Percentiles rank a stretch among this genome's conserved stretches.
Evolutionary conservation across 768 basidiomycete genomes (phyloP).

Genomic region (Lepiota brunneoincarnata): DNA sequence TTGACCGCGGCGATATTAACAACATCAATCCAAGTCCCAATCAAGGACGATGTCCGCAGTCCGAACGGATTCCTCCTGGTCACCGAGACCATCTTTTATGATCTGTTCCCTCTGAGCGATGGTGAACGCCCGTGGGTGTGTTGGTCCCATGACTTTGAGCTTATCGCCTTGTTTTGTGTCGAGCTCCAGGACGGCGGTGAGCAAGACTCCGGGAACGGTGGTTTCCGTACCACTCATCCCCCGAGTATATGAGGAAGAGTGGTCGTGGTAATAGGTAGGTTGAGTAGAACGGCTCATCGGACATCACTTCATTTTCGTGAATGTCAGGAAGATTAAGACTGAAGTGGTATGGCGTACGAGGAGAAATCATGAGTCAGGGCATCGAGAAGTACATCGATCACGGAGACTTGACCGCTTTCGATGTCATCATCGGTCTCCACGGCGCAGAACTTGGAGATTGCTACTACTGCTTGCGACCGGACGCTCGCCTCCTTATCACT

Average conservation of each 20-base stretch:
- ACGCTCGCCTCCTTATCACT: slow-evolving; percentile 77
- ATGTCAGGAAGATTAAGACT: not conserved
- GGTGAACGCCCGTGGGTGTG: slow-evolving; percentile 63
- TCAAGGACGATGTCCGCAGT: slow-evolving; percentile 67
- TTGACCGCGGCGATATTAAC: slow-evolving; percentile 31
- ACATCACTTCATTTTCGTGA: slow-evolving; percentile 61
- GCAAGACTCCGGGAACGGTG: slow-evolving; percentile 71
- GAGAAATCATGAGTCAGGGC: slow-evolving; percentile 70
- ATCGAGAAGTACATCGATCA: slow-evolving; percentile 63
- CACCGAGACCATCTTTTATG: slow-evolving; percentile 80
- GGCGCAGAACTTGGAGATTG: slow-evolving; percentile 72
- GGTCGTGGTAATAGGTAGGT: slow-evolving; percentile 53
- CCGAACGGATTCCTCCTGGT: slow-evolving; percentile 74
- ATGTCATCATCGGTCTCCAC: slow-evolving; percentile 63
- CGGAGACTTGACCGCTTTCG: slow-evolving; percentile 46
- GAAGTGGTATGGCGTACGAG: slow-evolving; percentile 47
- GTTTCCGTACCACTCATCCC: slow-evolving; percentile 81
- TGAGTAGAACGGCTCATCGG: slow-evolving; percentile 73
- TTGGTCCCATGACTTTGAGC: slow-evolving; percentile 39
- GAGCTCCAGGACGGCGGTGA: slow-evolving; percentile 51
- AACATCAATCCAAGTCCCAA: slow-evolving; percentile 75
- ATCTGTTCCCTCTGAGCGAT: slow-evolving; percentile 76
- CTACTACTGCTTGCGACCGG: slow-evolving; percentile 76
- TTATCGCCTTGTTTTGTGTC: slow-evolving; percentile 25
- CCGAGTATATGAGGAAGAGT: slow-evolving; percentile 69